Evolutionary conservation across 768 basidiomycete genomes (phyloP).

Genomic region (Polyporus arcularius): DNA sequence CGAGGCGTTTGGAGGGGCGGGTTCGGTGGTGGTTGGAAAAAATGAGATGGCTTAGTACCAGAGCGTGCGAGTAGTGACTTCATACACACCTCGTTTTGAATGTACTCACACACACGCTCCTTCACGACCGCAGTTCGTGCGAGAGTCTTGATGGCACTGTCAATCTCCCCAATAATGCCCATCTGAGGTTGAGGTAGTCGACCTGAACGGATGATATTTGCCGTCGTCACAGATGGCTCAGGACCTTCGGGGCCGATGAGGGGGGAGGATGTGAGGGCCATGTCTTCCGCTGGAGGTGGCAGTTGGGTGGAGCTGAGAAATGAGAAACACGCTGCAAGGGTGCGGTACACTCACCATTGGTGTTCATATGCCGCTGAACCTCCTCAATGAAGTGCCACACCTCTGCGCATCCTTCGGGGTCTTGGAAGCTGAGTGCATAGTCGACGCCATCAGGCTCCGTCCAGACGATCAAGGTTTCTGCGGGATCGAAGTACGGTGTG

Average conservation of each 20-base stretch:
- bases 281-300: slow-evolving; percentile 44
- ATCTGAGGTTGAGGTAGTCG: slow-evolving; percentile 76
- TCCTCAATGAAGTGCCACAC: slow-evolving; percentile 97
- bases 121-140: slow-evolving; percentile 71
- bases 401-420: slow-evolving; percentile 91
- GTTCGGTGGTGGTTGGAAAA: too few species aligned
- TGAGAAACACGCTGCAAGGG: background rate
- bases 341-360: slow-evolving; percentile 47
- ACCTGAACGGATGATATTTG: slow-evolving; percentile 67
- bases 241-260: slow-evolving; percentile 57
- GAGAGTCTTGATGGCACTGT: slow-evolving; percentile 73
- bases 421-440: slow-evolving; percentile 96
- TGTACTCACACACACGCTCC: slow-evolving; percentile 88
- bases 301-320: slow-evolving; percentile 18
- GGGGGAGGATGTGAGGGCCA: slow-evolving; percentile 59
- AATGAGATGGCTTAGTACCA: background rate
- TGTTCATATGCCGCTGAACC: slow-evolving; percentile 83
- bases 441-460: slow-evolving; percentile 94
- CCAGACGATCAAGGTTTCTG: slow-evolving; percentile 99
- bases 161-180: slow-evolving; percentile 78
- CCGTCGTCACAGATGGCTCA: slow-evolving; percentile 59
- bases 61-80: background rate
- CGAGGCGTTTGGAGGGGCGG: background rate
- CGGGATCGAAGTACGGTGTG: slow-evolving; percentile 4
- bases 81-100: slow-evolving; percentile 73